Base-by-base conservation (phyloP, 179 eudicot genomes). In the Beta lomatogona region DNA sequence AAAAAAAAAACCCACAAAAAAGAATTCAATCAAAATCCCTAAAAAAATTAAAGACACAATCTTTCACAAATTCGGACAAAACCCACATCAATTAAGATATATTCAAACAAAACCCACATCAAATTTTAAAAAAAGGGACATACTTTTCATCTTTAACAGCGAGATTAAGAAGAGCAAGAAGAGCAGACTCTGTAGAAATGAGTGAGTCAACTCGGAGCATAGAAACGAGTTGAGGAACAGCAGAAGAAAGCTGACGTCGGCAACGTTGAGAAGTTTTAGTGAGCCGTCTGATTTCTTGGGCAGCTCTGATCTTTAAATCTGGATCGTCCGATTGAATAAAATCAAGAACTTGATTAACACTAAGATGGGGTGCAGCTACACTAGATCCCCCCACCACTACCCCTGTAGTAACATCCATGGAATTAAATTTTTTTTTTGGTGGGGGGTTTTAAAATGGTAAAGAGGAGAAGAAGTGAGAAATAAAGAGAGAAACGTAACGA, bases 111-210 rank as follows among this genome's bases (percentile, higher is more conserved):
- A 72, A 72, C 68, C 48, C 60, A 28, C 70, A 71, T 61, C 48
- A 78, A 59, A 60, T 53, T 6, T 0, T 14, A 68, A 74, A 31
- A 71, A 82, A 78, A 72, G 14, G n/a, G 66, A 83, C 86, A 77
- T 75, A 97, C 99, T 83, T 85, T 87, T 97, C 98, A 76, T 97
- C 97, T 82, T 97, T 93, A 73, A 97, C 99, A 71, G 98, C 98
- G 69, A 97, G 97, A 75, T 97, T 97, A 78, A 97, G 97, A 53
- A 97, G 90, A 4, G 99, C 98, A 22, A 93, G 92, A 4, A 94
- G 91, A 19, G 98, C 99, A n/a, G 95, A 88, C 82, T 93, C 92
- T 28, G 90, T 84, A 45, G 90, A 86, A 18, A 84, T 82, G 58
- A 79, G 65, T 63, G 93, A 92, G 82, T 82, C 79, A 22, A 80